phyloP scores from a whole-genome alignment of 495 filamentous ascomycete species.

The Tetracladium marchalianum region DNA sequence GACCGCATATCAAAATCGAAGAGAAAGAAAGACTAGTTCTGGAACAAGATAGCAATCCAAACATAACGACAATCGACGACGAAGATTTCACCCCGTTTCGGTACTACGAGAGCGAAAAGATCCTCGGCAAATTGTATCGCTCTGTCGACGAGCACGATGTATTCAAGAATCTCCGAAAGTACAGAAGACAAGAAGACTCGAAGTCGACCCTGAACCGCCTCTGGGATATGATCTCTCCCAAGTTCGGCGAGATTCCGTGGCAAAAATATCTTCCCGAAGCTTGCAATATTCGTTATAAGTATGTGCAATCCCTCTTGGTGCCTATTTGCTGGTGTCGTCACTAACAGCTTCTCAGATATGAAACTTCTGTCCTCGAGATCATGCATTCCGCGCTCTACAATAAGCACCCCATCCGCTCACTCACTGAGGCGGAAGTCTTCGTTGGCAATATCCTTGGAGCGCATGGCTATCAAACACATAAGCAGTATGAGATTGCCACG shows the following conservation, averaged over 20 bases:
- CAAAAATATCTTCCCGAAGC: constrained; percentile 29
- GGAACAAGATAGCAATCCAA: constrained; percentile 40
- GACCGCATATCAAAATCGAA: constrained; percentile 46
- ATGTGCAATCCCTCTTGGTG: constrained; percentile 15
- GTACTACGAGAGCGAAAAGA: constrained; percentile 61
- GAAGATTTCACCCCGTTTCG: constrained; percentile 31
- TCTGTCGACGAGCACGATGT: constrained; percentile 65
- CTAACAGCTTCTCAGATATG: constrained; percentile 41
- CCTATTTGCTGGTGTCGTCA: background rate
- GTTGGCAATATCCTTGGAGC: constrained; percentile 62
- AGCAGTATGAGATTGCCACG: constrained; percentile 52
- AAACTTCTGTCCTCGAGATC: constrained; percentile 44
- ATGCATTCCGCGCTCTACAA: constrained; percentile 52
- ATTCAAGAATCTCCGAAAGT: too few species aligned
- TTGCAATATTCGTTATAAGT: constrained; percentile 43
- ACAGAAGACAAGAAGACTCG: constrained; percentile 35
- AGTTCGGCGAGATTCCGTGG: too few species aligned
- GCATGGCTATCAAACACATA: constrained; percentile 42
- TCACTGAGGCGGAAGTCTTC: constrained; percentile 71
- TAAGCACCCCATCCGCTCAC: constrained; percentile 41
- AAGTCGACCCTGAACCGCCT: too few species aligned
- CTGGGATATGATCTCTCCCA: too few species aligned
- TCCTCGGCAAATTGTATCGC: constrained; percentile 64
- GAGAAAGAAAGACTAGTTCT: constrained; percentile 32
- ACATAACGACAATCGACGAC: too few species aligned